Evolutionary conservation across 495 filamentous ascomycete genomes (phyloP).

Genomic region (Penicillium silybi): DNA sequence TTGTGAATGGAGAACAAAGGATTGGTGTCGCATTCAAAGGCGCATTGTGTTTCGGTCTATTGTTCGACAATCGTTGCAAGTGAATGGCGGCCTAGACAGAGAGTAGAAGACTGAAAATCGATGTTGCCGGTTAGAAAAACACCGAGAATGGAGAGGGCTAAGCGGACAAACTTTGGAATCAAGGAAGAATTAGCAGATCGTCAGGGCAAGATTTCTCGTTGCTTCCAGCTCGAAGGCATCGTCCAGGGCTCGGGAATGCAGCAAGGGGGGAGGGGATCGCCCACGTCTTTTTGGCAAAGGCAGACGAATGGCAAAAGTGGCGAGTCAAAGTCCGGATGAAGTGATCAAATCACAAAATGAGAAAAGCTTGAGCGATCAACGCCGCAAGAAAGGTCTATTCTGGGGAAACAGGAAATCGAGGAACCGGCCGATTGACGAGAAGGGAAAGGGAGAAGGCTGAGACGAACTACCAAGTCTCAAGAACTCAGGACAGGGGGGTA

Average conservation of each 20-base stretch:
- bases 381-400: conserved; percentile 1
- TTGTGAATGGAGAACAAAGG: neutral
- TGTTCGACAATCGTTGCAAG: neutral
- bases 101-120: neutral
- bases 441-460: neutral
- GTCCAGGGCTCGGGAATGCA: conserved; percentile 21
- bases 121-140: neutral
- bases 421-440: conserved; percentile 10
- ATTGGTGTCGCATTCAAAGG: neutral
- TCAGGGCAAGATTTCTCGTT: conserved; percentile 7
- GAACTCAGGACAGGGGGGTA: conserved; percentile 7
- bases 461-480: conserved; percentile 1
- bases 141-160: conserved; percentile 1
- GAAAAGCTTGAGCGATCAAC: neutral
- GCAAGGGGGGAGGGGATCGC: conserved; percentile 8
- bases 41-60: neutral
- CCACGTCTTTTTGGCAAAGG: neutral
- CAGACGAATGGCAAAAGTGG: neutral
- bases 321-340: neutral
- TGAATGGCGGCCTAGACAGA: conserved; percentile 3
- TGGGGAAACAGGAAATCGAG: neutral
- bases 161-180: conserved; percentile 6
- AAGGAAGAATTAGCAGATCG: conserved; percentile 1
- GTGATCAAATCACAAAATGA: neutral
- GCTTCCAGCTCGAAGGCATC: conserved; percentile 13